Evolutionary conservation across 257 asterid species (phyloP).

Genomic region (Striga asiatica): DNA sequence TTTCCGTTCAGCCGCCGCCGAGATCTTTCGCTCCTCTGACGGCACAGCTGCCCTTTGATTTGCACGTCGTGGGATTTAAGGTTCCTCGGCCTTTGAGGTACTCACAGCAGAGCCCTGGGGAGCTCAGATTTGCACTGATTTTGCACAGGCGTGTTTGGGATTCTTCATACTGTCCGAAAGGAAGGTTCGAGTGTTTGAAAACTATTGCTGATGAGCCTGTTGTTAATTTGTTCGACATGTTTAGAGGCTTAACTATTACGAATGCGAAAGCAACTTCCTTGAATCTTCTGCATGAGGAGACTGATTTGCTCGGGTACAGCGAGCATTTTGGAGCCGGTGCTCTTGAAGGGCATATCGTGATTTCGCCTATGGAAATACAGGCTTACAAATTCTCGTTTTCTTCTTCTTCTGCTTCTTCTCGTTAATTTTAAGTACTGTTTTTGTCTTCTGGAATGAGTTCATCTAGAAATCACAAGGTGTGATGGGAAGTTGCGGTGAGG

Average conservation of each 20-base stretch:
- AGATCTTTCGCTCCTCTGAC: conserved; percentile 75
- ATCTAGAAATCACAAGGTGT: too few species aligned
- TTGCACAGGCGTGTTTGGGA: conserved; percentile 73
- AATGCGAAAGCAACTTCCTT: conserved; percentile 61
- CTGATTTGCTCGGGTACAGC: conserved; percentile 65
- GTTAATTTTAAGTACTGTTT: too few species aligned
- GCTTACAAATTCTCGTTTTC: conserved; percentile 78
- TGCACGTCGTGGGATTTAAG: conserved; percentile 81
- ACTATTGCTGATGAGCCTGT: conserved; percentile 57
- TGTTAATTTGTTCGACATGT: conserved; percentile 70
- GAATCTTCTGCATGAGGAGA: conserved; percentile 72
- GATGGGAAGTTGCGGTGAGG: too few species aligned
- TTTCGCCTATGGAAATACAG: conserved; percentile 94
- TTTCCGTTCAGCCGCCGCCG: conserved; percentile 93
- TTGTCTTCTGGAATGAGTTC: too few species aligned
- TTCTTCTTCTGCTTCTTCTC: too few species aligned
- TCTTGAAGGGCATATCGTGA: conserved; percentile 69
- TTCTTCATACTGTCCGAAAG: conserved; percentile 60
- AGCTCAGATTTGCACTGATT: conserved; percentile 47
- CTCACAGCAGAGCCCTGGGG: conserved; percentile 51
- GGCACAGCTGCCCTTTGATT: conserved; percentile 77
- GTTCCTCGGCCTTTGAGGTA: conserved; percentile 72
- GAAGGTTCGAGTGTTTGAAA: conserved; percentile 56
- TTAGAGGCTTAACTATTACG: conserved; percentile 52
- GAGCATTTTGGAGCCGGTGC: conserved; percentile 67